Conservation (phyloP, 345 rosid genomes). For the Camelina sativa region DNA sequence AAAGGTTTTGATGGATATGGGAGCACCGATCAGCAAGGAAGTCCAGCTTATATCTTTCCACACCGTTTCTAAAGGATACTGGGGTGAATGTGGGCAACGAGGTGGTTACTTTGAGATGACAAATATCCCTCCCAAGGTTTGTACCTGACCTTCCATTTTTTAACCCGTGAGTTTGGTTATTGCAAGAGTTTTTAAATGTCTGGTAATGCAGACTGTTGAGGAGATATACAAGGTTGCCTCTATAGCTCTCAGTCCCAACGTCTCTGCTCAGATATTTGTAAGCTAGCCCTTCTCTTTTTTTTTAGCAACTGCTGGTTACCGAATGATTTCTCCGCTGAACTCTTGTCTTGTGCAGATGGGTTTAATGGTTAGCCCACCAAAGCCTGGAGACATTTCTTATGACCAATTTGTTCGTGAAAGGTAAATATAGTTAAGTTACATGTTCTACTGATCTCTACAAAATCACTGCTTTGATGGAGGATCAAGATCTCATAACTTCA, state of each 20-base stretch:
- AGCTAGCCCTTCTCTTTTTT: slow-evolving; percentile 40
- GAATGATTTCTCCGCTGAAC: neutral
- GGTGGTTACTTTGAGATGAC: slow-evolving; percentile 99
- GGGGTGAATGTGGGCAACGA: slow-evolving; percentile 99
- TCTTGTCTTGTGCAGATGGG: slow-evolving; percentile 67
- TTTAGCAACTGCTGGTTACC: neutral
- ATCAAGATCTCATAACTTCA: slow-evolving; percentile 22
- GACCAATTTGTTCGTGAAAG: slow-evolving; percentile 82
- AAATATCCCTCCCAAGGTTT: slow-evolving; percentile 89
- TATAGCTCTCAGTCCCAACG: slow-evolving; percentile 89
- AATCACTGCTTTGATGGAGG: slow-evolving; percentile 4
- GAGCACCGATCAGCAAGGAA: slow-evolving; percentile 79
- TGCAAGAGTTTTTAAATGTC: neutral
- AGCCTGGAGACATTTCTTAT: slow-evolving; percentile 94
- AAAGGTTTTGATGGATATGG: slow-evolving; percentile 95
- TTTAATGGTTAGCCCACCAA: slow-evolving; percentile 90
- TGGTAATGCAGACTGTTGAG: slow-evolving; percentile 75
- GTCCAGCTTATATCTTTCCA: slow-evolving; percentile 96
- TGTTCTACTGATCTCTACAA: neutral
- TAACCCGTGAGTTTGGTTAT: neutral
- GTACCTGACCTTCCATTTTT: neutral
- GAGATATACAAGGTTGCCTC: slow-evolving; percentile 97
- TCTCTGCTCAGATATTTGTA: slow-evolving; percentile 97
- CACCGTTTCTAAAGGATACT: slow-evolving; percentile 95
- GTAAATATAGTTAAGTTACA: slow-evolving; percentile 46